phyloP scores from a whole-genome alignment of 441 rosid genomes.

The Populus hybrid region DNA sequence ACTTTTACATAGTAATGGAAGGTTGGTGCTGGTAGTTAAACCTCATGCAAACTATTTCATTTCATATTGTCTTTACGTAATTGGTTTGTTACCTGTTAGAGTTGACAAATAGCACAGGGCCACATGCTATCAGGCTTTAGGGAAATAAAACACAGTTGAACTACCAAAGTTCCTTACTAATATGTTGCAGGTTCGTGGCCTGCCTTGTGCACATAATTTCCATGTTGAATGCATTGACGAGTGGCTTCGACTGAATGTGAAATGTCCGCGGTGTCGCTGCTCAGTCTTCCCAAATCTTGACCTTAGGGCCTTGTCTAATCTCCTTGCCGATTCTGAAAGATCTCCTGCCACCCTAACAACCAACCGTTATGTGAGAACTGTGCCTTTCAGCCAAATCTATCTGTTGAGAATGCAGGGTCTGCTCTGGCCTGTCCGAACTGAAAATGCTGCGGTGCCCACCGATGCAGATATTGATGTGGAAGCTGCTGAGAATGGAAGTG shows the following conservation, averaged over 20 bases:
- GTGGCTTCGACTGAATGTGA: slow-evolving; percentile 95
- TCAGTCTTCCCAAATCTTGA: slow-evolving; percentile 97
- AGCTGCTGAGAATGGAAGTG: slow-evolving; percentile 41
- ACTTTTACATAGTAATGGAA: background rate
- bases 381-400: slow-evolving; percentile 76
- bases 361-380: slow-evolving; percentile 41
- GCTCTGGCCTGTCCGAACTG: slow-evolving; percentile 63
- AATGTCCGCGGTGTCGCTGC: slow-evolving; percentile 97
- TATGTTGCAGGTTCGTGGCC: slow-evolving; percentile 83
- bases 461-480: slow-evolving; percentile 32
- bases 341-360: slow-evolving; percentile 40
- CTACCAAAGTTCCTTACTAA: slow-evolving; percentile 14
- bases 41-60: background rate
- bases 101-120: background rate
- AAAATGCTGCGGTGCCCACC: slow-evolving; percentile 29
- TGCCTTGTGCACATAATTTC: slow-evolving; percentile 99
- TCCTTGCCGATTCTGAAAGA: slow-evolving; percentile 63
- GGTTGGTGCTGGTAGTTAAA: background rate
- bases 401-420: slow-evolving; percentile 66
- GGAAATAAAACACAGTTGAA: background rate
- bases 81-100: background rate
- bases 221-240: slow-evolving; percentile 95
- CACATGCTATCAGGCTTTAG: background rate
- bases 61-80: background rate
- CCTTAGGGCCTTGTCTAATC: slow-evolving; percentile 86